These are phyloP conservation scores for Climacium dendroides DNA, from an alignment of 225 moss, liverwort and hornwort species.

Conservation along the genomic window DNA sequence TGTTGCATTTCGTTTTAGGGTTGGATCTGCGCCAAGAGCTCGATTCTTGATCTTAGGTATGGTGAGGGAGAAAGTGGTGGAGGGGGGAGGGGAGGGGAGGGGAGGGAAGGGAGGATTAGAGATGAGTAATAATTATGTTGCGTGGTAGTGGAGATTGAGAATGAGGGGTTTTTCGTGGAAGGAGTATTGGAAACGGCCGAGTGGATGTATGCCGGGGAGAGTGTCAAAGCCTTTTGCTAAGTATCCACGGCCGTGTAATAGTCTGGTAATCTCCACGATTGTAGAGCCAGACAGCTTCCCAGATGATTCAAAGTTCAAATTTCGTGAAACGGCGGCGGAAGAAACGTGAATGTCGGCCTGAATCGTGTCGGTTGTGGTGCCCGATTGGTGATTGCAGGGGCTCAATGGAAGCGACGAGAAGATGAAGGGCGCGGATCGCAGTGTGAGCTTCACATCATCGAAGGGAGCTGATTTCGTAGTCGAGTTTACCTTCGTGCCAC, in stretches of 20 bases:
- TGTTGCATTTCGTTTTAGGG: not conserved
- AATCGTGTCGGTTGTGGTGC: not conserved
- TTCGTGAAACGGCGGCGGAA: not conserved
- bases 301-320: not conserved
- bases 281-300: not conserved
- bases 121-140: not conserved
- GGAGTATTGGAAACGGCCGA: conserved; percentile 16
- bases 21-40: not conserved
- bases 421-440: conserved; percentile 10
- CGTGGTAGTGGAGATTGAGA: not conserved
- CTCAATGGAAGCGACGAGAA: conserved; percentile 13
- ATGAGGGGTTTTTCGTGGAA: conserved; percentile 10
- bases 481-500: conserved; percentile 19
- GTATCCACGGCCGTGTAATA: not conserved
- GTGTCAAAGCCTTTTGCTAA: not conserved
- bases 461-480: conserved; percentile 15
- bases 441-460: conserved; percentile 13
- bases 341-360: not conserved
- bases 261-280: conserved; percentile 17
- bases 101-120: not conserved
- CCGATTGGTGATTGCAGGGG: not conserved
- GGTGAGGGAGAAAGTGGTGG: not conserved
- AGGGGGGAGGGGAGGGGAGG: not conserved
- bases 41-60: not conserved
- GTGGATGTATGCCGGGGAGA: conserved; percentile 3